Conservation (phyloP, 371 early-diverging fungal genomes). For the Funneliformis caledonium region DNA sequence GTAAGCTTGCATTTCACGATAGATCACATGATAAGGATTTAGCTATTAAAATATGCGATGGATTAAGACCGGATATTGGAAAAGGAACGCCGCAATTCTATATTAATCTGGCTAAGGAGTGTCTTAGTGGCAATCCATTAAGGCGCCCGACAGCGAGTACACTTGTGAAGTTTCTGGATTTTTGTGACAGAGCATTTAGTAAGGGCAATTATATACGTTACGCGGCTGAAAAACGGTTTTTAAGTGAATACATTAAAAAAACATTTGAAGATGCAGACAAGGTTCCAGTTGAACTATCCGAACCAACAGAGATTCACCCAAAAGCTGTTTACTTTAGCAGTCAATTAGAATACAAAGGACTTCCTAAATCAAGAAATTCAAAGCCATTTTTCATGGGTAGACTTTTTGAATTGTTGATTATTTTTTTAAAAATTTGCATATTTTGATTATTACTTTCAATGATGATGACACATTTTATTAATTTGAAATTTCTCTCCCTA, state of each 20-base stretch:
- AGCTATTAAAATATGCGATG: too few species aligned
- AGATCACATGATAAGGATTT: not conserved
- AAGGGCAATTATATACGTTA: not conserved
- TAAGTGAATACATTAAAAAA: not conserved
- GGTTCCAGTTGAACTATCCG: not conserved
- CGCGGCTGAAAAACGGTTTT: not conserved
- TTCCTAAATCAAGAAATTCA: too few species aligned
- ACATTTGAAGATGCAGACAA: constrained; percentile 1
- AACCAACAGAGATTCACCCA: too few species aligned
- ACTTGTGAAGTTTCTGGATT: not conserved
- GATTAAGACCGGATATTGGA: constrained; percentile 10
- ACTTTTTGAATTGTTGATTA: too few species aligned
- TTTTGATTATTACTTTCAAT: too few species aligned
- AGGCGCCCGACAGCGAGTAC: constrained; percentile 2
- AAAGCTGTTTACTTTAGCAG: too few species aligned
- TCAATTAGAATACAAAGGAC: too few species aligned
- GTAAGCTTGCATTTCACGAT: not conserved
- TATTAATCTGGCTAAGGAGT: not conserved
- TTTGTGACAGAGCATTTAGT: not conserved
- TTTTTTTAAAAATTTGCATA: too few species aligned
- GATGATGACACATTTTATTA: too few species aligned
- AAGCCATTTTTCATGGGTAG: too few species aligned
- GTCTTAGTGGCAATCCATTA: constrained; percentile 10
- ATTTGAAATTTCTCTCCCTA: too few species aligned
- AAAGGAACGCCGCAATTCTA: constrained; percentile 4